Evolutionary conservation across 257 asterid species (phyloP).

Genomic region (Petunia axillaris): DNA sequence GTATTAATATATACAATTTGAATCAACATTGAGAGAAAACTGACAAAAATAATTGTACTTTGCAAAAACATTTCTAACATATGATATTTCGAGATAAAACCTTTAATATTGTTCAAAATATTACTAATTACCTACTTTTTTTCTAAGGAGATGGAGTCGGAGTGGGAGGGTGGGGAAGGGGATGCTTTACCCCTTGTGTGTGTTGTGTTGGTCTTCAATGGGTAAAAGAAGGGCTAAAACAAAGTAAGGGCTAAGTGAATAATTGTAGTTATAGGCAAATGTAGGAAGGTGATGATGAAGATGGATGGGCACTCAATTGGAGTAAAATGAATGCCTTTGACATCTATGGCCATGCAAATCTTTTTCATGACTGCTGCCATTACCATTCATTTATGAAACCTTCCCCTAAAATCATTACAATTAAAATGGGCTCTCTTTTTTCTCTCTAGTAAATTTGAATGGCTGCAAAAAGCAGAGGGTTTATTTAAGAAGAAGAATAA

Average conservation of each 20-base stretch:
- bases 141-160: too few relatives aligned
- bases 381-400: conserved; percentile 53
- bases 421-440: conserved; percentile 20
- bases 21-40: too few relatives aligned
- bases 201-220: conserved; percentile 11
- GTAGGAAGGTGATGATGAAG: conserved; percentile 27
- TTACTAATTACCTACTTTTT: too few relatives aligned
- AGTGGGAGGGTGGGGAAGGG: neutral
- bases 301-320: conserved; percentile 35
- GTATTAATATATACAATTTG: too few relatives aligned
- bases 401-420: conserved; percentile 51
- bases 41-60: too few relatives aligned
- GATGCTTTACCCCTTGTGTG: neutral
- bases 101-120: too few relatives aligned
- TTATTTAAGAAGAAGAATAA: conserved; percentile 34
- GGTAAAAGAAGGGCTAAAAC: conserved; percentile 19
- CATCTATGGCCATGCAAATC: conserved; percentile 56
- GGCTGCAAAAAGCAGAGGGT: conserved; percentile 42
- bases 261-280: conserved; percentile 49
- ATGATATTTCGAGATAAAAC: too few relatives aligned
- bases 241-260: conserved; percentile 44
- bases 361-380: conserved; percentile 48
- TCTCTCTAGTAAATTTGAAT: conserved; percentile 40
- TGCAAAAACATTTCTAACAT: too few relatives aligned
- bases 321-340: conserved; percentile 42